Evolutionary conservation across 768 basidiomycete species (phyloP), one percentile per base, ranked within the genome.

Genomic region (Boletus reticuloceps): DNA sequence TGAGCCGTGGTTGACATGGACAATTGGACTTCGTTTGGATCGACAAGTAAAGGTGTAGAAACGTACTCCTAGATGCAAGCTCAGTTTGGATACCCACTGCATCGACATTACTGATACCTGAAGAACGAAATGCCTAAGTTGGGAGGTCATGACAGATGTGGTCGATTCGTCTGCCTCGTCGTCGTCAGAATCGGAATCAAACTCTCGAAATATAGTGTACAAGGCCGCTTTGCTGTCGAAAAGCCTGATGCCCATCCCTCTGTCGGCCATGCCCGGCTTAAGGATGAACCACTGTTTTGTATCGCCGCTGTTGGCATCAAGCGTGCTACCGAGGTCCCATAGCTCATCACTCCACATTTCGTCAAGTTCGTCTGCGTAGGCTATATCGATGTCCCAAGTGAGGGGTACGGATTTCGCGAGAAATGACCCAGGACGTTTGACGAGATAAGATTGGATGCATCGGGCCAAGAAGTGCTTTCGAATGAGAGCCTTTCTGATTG

Each of bases 251-350:
- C 96, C 97, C 80, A 93, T 92, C 13, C 94, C 97, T 47, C 93
- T 82, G 74, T 98, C 95, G 2, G 94, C 88, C 91, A 99, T 96
- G 17, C 94, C 92, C 44, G 97, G 95, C 74, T 99, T 99, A 49
- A 99, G 74, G 57, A 99, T 96, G 82, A 88, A 98, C 96, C 96
- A 98, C 47, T 61, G 75, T 17, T 59, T 61, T 29, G 41, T 46
- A n/a, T 53, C 42, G 17, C 20, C 27, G 13, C 9, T 38, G 19
- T 73, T 74, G 5, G 64, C 59, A 20, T 85, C 79, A 31, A 97
- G 78, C 19, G 78, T 74, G 43, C 79, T 72, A 7, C 81, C 84
- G 14, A 98, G 81, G 47, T 97, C 94, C 80, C 86, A 98, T 34
- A 98, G 80, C 54, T 99, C 97, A 71, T 98, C 96, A 31, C 82